These are phyloP conservation scores for Wickerhamomyces hampshirensis DNA, from an alignment of 805 yeast genomes.

Conservation along the genomic window DNA sequence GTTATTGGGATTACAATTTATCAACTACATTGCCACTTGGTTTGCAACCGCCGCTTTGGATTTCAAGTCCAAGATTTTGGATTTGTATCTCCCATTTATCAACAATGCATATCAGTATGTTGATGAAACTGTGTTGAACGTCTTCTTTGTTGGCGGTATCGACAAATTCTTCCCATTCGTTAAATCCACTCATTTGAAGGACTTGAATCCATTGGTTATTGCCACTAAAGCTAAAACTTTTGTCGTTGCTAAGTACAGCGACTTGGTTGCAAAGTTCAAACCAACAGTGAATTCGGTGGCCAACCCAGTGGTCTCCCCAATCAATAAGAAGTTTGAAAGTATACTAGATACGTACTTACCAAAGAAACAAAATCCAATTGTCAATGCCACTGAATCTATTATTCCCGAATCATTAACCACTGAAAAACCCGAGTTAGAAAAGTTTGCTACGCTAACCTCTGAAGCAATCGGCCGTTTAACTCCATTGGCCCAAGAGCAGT, in stretches of 20 bases:
- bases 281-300: slow-evolving; percentile 9
- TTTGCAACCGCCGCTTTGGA: slow-evolving; percentile 6
- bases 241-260: background rate
- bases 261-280: slow-evolving; percentile 9
- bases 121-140: slow-evolving; percentile 7
- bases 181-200: slow-evolving; percentile 6
- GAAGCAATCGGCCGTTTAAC: slow-evolving; percentile 12
- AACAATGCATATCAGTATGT: background rate
- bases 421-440: slow-evolving; percentile 7
- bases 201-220: slow-evolving; percentile 7
- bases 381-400: background rate
- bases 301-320: slow-evolving; percentile 16
- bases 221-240: background rate
- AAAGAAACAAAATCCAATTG: background rate
- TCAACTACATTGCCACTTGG: slow-evolving; percentile 10
- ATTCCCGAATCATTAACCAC: background rate
- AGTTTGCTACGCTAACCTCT: slow-evolving; percentile 8
- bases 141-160: slow-evolving; percentile 4
- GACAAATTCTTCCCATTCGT: slow-evolving; percentile 7
- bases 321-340: slow-evolving; percentile 12
- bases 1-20: slow-evolving; percentile 6
- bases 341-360: slow-evolving; percentile 13
- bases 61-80: slow-evolving; percentile 7
- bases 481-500: slow-evolving; percentile 8
- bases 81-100: slow-evolving; percentile 6